These are phyloP conservation scores for Sicyos edulis DNA, from an alignment of 306 rosid genomes.

Conservation along the genomic window DNA sequence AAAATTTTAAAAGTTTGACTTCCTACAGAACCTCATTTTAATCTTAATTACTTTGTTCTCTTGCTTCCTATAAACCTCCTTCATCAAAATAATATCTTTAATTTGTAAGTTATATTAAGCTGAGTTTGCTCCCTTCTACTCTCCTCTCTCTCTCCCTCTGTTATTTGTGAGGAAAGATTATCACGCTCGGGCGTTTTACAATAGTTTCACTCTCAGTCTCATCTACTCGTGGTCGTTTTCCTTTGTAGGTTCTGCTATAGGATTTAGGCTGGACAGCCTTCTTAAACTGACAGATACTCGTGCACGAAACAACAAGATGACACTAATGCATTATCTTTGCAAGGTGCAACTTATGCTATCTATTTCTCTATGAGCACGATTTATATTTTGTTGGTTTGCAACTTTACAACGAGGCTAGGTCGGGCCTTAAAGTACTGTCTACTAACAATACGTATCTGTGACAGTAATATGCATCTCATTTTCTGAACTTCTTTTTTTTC, in stretches of 20 bases:
- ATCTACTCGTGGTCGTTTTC: slow-evolving; percentile 1
- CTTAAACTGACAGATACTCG: slow-evolving; percentile 82
- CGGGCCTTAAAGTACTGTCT: background rate
- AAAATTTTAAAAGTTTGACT: background rate
- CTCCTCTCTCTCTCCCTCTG: no score
- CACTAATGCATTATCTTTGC: slow-evolving; percentile 89
- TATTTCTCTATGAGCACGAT: background rate
- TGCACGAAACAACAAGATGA: slow-evolving; percentile 74
- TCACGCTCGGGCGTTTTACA: background rate
- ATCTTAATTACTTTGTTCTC: background rate
- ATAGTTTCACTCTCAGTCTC: background rate
- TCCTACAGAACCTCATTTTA: background rate
- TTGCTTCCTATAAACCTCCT: slow-evolving; percentile 7
- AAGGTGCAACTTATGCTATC: slow-evolving; percentile 45
- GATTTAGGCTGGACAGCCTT: slow-evolving; percentile 83
- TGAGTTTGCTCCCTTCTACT: background rate
- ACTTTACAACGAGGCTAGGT: background rate
- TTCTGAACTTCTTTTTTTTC: background rate
- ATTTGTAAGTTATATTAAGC: background rate
- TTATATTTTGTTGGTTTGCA: background rate
- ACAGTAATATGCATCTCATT: background rate
- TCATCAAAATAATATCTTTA: slow-evolving; percentile 9
- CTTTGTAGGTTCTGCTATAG: slow-evolving; percentile 67
- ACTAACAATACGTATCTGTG: background rate
- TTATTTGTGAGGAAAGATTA: slow-evolving; percentile 9